Evolutionary conservation across 345 rosid species (phyloP), one percentile per base, ranked within the genome.

Genomic region (Acer yangbiense): DNA sequence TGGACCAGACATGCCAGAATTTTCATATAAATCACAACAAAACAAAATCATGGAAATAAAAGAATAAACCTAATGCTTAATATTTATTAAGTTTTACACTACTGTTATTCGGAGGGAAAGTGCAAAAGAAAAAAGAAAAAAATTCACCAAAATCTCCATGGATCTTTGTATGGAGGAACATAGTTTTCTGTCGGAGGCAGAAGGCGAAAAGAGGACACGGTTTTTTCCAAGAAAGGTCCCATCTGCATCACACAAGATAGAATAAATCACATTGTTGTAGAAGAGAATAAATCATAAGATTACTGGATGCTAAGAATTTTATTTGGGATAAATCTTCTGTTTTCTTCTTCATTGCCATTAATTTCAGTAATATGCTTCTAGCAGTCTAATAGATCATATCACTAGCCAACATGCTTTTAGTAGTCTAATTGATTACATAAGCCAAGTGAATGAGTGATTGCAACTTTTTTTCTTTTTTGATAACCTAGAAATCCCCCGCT

Each of bases 111-210:
- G 48, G 50, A 4, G 46, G 6, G 5, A 18, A 32, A 12, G 5
- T 17, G 50, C 2, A 43, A 39, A 25, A 7, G 10, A 1, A 0
- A 20, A 35, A 68, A 70, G 3, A 35, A 41, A 29, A 29, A 27
- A 43, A 4, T 7, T 93, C 92, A 95, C 98, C 98, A 93, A 87
- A 95, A 95, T 87, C 98, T 90, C 98, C 98, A 95, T 16, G 98
- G 97, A 86, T 95, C 99, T 84, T 95, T 95, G 82, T 68, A 93
- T 44, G 99, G 99, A 84, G 98, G 98, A 75, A 93, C 93, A 76
- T 93, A 95, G 81, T 78, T 86, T 69, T 85, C 88, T 16, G 96
- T 92, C 5, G 94, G 88, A 67, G 94, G 93, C 64, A 92, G 88
- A 78, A 95, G 97, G 68, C 91, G 92, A 80, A 95, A 93, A 3